phyloP scores from a whole-genome alignment of 2,329 filamentous ascomycete genomes.

The Aspergillus ochraceus region DNA sequence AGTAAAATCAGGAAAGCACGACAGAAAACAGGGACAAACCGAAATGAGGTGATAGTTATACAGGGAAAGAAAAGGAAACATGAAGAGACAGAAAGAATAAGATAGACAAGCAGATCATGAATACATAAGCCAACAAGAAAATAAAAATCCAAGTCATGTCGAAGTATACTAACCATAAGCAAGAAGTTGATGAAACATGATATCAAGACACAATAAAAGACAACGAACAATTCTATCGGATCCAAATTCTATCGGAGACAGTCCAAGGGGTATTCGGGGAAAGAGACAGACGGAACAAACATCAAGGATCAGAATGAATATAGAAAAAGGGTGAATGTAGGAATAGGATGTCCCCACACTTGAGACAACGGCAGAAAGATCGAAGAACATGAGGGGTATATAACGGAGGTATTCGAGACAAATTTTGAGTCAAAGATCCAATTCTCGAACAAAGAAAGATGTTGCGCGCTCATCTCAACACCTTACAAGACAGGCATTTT shows the following conservation, averaged over 20 bases:
- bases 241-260: not conserved
- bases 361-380: too few relatives aligned
- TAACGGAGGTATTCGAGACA: not conserved
- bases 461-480: not conserved
- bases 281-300: too few relatives aligned
- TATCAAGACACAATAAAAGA: not conserved
- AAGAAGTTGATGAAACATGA: too few relatives aligned
- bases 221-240: not conserved
- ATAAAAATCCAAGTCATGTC: too few relatives aligned
- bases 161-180: too few relatives aligned
- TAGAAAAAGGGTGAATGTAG: too few relatives aligned
- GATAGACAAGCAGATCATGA: not conserved
- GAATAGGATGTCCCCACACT: too few relatives aligned
- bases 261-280: not conserved
- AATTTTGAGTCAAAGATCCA: not conserved
- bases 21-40: too few relatives aligned
- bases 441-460: not conserved
- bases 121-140: not conserved
- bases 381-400: not conserved
- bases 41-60: too few relatives aligned
- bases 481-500: slow-evolving; percentile 1
- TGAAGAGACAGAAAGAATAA: not conserved
- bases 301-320: too few relatives aligned
- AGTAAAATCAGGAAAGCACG: too few relatives aligned
- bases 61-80: not conserved